Conservation (phyloP, 345 rosid species). For the Hirschfeldia incana region DNA sequence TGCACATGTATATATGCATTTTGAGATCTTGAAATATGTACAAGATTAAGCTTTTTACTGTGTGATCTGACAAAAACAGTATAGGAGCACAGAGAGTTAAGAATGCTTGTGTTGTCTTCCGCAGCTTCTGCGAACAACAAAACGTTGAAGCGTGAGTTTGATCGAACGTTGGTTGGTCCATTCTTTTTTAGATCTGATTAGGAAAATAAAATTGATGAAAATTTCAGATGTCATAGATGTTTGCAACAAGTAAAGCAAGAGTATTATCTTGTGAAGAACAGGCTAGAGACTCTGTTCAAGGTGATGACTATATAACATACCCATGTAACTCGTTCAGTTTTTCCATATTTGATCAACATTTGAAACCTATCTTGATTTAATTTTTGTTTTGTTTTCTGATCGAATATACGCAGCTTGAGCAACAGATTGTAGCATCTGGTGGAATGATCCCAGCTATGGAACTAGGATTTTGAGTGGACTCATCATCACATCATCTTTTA, state of each 20-base stretch:
- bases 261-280: constrained; percentile 68
- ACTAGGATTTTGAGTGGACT: constrained; percentile 44
- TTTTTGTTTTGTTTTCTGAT: background rate
- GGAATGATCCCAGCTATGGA: constrained; percentile 66
- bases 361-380: background rate
- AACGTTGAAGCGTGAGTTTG: constrained; percentile 69
- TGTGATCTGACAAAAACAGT: constrained; percentile 51
- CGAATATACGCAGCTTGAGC: constrained; percentile 66
- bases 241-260: constrained; percentile 87
- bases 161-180: background rate
- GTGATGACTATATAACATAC: constrained; percentile 39
- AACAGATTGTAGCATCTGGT: constrained; percentile 85
- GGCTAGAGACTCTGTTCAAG: constrained; percentile 74
- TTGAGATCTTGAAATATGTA: background rate
- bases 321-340: background rate
- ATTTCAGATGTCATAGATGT: constrained; percentile 72
- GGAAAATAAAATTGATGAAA: background rate
- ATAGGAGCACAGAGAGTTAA: constrained; percentile 90
- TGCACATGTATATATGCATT: background rate
- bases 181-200: constrained; percentile 3
- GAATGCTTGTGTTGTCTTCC: constrained; percentile 79
- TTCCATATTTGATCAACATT: background rate
- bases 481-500: background rate
- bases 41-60: constrained; percentile 4
- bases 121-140: constrained; percentile 77